Percentiles rank a stretch among this genome's conserved stretches.
Conservation (phyloP, 2,329 filamentous ascomycete genomes). For the Ascochyta pisi region DNA sequence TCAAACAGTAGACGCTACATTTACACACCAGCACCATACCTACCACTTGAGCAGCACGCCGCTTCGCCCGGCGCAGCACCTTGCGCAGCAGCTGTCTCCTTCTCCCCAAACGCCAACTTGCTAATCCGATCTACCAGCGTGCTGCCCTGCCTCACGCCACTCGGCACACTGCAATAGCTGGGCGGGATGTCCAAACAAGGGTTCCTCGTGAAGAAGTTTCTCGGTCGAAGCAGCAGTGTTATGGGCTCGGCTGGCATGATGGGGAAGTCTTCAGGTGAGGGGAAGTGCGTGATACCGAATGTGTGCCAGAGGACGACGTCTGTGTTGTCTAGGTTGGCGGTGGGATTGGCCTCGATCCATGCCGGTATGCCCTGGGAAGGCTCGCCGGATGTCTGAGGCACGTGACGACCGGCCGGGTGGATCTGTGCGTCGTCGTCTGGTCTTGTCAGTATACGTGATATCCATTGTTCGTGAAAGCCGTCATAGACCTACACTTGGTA, state of each 20-base stretch:
- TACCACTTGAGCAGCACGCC: constrained; percentile 26
- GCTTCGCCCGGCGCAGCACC: constrained; percentile 4
- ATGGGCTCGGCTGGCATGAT: constrained; percentile 86
- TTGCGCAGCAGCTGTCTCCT: constrained; percentile 30
- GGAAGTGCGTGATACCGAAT: constrained; percentile 90
- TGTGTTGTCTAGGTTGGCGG: constrained; percentile 75
- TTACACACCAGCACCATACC: constrained; percentile 30
- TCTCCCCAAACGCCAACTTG: constrained; percentile 55
- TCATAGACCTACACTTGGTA: constrained; percentile 74
- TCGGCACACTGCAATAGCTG: constrained; percentile 75
- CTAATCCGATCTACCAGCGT: constrained; percentile 59
- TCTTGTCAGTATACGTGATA: constrained; percentile 14
- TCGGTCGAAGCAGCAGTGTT: constrained; percentile 76
- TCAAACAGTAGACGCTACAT: not conserved
- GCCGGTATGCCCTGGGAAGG: constrained; percentile 74
- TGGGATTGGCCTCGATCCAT: constrained; percentile 75
- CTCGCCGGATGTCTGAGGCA: constrained; percentile 85
- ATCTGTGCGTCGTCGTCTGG: constrained; percentile 80
- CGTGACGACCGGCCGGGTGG: constrained; percentile 85
- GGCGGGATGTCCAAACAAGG: constrained; percentile 83
- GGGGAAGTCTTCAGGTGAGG: constrained; percentile 87
- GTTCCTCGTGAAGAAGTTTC: constrained; percentile 83
- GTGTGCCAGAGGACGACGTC: constrained; percentile 94
- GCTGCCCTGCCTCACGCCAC: constrained; percentile 64
- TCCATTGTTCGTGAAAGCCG: not conserved